Conservation (phyloP, 371 early-diverging fungal species). For the Haplosporangium sp. region DNA sequence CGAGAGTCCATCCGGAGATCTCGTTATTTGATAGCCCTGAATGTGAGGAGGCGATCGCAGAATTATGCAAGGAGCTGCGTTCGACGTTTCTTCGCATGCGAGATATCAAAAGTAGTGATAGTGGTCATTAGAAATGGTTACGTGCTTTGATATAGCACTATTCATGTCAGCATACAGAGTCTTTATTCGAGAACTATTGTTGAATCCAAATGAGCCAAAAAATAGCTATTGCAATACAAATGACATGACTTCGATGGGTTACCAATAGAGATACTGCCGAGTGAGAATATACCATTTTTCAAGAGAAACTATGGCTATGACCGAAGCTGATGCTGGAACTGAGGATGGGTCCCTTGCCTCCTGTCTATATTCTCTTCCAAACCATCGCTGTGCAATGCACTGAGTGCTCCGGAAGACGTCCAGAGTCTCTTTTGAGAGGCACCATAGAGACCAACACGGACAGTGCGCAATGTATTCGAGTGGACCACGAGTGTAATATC, state of each 20-base stretch:
- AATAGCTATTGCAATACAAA: too few relatives aligned
- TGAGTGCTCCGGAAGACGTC: constrained; percentile 27
- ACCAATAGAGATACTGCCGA: too few relatives aligned
- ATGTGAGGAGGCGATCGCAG: constrained; percentile 11
- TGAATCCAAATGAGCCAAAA: too few relatives aligned
- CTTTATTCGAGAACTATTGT: neutral
- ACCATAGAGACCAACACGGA: constrained; percentile 40
- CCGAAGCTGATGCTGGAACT: too few relatives aligned
- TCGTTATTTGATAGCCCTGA: constrained; percentile 6
- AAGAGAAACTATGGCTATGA: too few relatives aligned
- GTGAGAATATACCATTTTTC: too few relatives aligned
- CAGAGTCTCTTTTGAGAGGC: constrained; percentile 32
- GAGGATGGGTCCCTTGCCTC: neutral
- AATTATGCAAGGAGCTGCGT: constrained; percentile 14
- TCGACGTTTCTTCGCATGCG: constrained; percentile 11
- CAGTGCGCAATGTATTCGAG: constrained; percentile 24
- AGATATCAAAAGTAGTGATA: constrained; percentile 1
- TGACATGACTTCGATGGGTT: too few relatives aligned
- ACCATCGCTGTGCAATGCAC: neutral
- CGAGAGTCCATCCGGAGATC: neutral
- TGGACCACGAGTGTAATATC: constrained; percentile 26
- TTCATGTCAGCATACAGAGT: neutral
- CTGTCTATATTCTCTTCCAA: neutral
- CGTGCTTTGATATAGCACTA: neutral
- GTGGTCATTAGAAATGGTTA: neutral